Conservation (phyloP, 768 basidiomycete genomes). For the Lactarius hengduanensis region DNA sequence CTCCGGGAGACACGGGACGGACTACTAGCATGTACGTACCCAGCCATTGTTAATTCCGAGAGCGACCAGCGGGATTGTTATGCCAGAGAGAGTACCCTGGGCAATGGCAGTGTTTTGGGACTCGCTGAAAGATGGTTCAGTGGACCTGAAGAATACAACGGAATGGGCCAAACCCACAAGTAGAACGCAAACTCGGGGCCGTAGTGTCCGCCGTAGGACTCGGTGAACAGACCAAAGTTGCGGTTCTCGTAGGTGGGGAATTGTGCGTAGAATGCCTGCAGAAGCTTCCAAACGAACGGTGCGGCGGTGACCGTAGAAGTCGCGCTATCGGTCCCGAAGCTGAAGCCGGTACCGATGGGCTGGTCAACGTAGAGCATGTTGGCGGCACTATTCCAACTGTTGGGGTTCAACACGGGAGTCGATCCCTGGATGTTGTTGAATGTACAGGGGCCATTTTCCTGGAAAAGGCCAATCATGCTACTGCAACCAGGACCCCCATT, state of each 20-base stretch:
- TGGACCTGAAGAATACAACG: not conserved
- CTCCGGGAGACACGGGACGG: constrained; percentile 36
- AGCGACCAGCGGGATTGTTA: constrained; percentile 44
- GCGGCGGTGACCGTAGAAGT: constrained; percentile 1
- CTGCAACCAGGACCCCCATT: constrained; percentile 9
- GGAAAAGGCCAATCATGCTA: constrained; percentile 9
- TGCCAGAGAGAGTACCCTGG: constrained; percentile 40
- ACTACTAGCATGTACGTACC: constrained; percentile 45
- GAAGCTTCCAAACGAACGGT: constrained; percentile 1
- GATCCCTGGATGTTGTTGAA: constrained; percentile 11
- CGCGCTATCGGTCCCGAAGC: not conserved
- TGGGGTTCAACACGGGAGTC: constrained; percentile 13
- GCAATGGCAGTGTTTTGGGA: constrained; percentile 55
- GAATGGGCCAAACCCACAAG: constrained; percentile 5
- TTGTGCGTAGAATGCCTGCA: constrained; percentile 28
- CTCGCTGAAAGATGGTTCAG: constrained; percentile 29
- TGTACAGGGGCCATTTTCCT: constrained; percentile 23
- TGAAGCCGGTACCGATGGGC: constrained; percentile 12
- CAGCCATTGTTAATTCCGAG: not conserved
- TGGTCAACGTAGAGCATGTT: constrained; percentile 27
- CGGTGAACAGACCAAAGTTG: constrained; percentile 52
- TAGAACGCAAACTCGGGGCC: constrained; percentile 28
- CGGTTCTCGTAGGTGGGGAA: constrained; percentile 42
- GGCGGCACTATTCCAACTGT: constrained; percentile 20
- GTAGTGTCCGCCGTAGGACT: constrained; percentile 41